Evolutionary conservation across 2,329 filamentous ascomycete genomes (phyloP), one percentile per base, ranked within the genome.

Genomic region (Monilinia fructicola): DNA sequence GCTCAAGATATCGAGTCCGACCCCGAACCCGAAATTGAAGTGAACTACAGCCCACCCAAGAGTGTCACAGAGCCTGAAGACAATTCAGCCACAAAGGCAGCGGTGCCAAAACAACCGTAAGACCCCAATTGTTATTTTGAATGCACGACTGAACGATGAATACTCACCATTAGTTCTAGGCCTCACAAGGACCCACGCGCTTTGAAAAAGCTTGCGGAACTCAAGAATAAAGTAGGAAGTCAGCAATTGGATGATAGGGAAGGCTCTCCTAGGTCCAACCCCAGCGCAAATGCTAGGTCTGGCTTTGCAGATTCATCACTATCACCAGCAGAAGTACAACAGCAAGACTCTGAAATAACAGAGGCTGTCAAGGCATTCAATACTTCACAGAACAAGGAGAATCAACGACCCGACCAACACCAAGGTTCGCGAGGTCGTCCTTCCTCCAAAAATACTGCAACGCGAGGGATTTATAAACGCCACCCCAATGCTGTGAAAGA

Each of bases 311-410:
- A 7, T n/a, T 21, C 56, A 46, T 59, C 26, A 48, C 56, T 28
- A 21, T 18, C 18, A 54, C 28, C 4, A 48, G 21, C 21, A 59
- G 28, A 50, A 38, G 7, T 2, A 14, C 58, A 50, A 31, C 7
- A 48, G 9, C 7, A 50, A n/a, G 44, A 60, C 9, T 23, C 9
- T 46, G 58, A 40, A 40, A 55, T 52, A 38, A 58, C 53, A 48
- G 38, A 16, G 14, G 18, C 26, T 21, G 70, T 68, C 55, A 63
- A 69, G 12, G 42, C 31, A n/a, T 66, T 58, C 21, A 66, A 28
- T 12, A 64, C 67, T 26, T 72, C 74, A 21, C 72, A 71, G 52
- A 74, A 76, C 26, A 76, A 76, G 65, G 75, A 76, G 55, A 76
- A 76, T 35, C 67, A 67, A 38, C 69, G 18, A 16, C 58, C 58